phyloP scores from a whole-genome alignment of 2,329 filamentous ascomycete genomes.

The Leptosphaerulina australis region DNA sequence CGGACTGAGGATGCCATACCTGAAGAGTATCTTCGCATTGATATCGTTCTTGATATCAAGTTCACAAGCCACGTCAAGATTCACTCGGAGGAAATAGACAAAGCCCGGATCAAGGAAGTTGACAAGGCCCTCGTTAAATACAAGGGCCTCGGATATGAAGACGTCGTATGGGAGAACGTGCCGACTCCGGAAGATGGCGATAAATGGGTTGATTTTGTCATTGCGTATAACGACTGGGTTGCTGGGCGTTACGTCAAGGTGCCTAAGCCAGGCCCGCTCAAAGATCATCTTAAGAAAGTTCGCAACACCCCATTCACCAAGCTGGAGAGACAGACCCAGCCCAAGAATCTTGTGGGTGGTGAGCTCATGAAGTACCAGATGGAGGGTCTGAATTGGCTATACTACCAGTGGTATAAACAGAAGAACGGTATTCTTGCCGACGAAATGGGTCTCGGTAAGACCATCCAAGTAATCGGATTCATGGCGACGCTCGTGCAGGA shows the following conservation, averaged over 20 bases:
- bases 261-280: constrained; percentile 62
- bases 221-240: constrained; percentile 86
- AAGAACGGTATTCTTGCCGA: constrained; percentile 92
- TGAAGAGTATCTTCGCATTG: constrained; percentile 81
- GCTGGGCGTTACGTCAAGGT: constrained; percentile 75
- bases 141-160: constrained; percentile 88
- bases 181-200: constrained; percentile 69
- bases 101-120: constrained; percentile 74
- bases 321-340: constrained; percentile 73
- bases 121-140: constrained; percentile 83
- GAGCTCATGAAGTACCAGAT: constrained; percentile 92
- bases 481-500: constrained; percentile 70
- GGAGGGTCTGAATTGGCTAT: constrained; percentile 92
- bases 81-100: constrained; percentile 70
- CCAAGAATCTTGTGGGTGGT: constrained; percentile 73
- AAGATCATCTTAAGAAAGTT: constrained; percentile 70
- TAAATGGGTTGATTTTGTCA: constrained; percentile 78
- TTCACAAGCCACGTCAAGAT: constrained; percentile 66
- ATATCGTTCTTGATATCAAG: constrained; percentile 85
- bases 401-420: constrained; percentile 82
- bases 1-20: constrained; percentile 79
- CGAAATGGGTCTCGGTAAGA: constrained; percentile 98
- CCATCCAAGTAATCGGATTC: constrained; percentile 87
- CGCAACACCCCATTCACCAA: constrained; percentile 70
- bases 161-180: constrained; percentile 86